Evolutionary conservation across 257 asterid genomes (phyloP).

Genomic region (Phtheirospermum japonicum): DNA sequence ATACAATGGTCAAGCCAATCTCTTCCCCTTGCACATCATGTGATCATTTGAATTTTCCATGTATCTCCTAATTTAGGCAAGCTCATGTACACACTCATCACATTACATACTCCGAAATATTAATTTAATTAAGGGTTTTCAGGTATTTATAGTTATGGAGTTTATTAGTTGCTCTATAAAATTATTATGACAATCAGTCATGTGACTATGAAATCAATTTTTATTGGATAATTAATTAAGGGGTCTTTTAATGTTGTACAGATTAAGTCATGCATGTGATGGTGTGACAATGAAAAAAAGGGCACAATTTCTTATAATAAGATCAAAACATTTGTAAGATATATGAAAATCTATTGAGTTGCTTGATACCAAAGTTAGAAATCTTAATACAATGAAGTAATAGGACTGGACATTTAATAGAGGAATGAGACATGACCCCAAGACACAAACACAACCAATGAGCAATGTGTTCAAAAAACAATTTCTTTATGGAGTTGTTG

Average conservation of each 20-base stretch:
- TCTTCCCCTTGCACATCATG: conserved; percentile 32
- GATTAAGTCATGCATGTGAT: too few species aligned
- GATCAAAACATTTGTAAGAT: conserved; percentile 21
- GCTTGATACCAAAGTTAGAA: conserved; percentile 33
- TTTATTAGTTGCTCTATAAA: conserved; percentile 34
- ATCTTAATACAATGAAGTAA: too few species aligned
- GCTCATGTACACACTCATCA: too few species aligned
- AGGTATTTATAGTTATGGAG: conserved; percentile 57
- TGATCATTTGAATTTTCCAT: conserved; percentile 47
- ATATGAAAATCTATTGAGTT: conserved; percentile 35
- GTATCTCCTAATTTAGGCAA: conserved; percentile 26
- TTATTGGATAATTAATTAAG: conserved; percentile 32
- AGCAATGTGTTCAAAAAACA: background rate
- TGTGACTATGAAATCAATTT: conserved; percentile 15
- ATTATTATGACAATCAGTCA: background rate
- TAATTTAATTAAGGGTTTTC: conserved; percentile 29
- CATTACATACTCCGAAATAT: conserved; percentile 21
- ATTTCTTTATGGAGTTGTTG: background rate
- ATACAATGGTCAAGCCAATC: conserved; percentile 32
- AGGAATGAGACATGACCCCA: too few species aligned
- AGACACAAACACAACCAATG: background rate
- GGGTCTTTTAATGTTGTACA: conserved; percentile 20
- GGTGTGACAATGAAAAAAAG: background rate
- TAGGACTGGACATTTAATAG: too few species aligned
- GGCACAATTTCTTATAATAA: conserved; percentile 18